Conservation (phyloP, 2,329 filamentous ascomycete genomes). For the Phoma sp. region DNA sequence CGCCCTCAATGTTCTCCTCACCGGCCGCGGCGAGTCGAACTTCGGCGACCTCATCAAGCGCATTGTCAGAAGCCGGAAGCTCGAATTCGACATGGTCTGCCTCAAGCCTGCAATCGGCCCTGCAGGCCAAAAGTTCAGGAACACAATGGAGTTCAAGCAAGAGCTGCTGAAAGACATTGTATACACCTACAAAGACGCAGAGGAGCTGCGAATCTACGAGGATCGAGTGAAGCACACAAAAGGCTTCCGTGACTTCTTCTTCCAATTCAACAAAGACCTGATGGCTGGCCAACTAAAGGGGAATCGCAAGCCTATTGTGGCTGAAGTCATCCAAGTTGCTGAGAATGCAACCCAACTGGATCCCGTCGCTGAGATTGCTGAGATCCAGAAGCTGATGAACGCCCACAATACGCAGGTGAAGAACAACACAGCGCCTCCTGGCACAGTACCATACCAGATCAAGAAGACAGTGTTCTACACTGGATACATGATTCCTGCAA, state of each 20-base stretch:
- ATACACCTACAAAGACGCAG: conserved; percentile 81
- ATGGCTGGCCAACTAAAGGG: conserved; percentile 51
- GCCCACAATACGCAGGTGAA: conserved; percentile 73
- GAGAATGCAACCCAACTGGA: conserved; percentile 77
- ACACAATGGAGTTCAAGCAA: conserved; percentile 93
- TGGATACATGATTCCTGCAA: conserved; percentile 79
- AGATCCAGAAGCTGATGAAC: conserved; percentile 89
- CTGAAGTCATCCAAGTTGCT: conserved; percentile 85
- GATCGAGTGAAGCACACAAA: conserved; percentile 71
- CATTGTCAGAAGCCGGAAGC: conserved; percentile 76
- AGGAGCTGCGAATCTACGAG: conserved; percentile 77
- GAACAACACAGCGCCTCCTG: conserved; percentile 52
- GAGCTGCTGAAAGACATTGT: conserved; percentile 79
- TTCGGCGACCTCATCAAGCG: conserved; percentile 82
- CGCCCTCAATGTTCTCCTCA: conserved; percentile 83
- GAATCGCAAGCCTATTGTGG: conserved; percentile 68
- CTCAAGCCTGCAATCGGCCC: conserved; percentile 87
- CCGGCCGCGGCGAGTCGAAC: conserved; percentile 77
- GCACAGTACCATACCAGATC: conserved; percentile 66
- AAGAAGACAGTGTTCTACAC: conserved; percentile 91
- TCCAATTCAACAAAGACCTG: conserved; percentile 71
- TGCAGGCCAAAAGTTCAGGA: conserved; percentile 75
- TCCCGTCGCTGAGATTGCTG: conserved; percentile 77
- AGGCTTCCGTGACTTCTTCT: conserved; percentile 84
- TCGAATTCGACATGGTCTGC: conserved; percentile 87